These are phyloP conservation scores for Digitaria exilis DNA, from an alignment of 202 grass and related monocot genomes.

Conservation along the genomic window DNA sequence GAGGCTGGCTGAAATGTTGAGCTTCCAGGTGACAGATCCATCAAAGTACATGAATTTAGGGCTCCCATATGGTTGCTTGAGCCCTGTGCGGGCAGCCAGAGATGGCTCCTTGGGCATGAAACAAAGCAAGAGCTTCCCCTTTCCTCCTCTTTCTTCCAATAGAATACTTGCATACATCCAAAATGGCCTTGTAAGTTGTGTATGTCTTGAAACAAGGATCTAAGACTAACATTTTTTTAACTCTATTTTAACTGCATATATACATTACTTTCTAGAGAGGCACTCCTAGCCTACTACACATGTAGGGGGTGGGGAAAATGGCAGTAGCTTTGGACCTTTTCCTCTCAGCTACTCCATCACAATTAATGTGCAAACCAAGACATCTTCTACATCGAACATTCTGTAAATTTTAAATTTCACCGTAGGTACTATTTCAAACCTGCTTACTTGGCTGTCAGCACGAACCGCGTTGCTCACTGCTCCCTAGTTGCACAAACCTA, in stretches of 20 bases:
- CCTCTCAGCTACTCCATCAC: conserved; percentile 53
- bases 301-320: conserved; percentile 42
- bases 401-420: conserved; percentile 37
- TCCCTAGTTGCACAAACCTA: neutral
- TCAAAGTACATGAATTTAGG: conserved; percentile 63
- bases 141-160: conserved; percentile 50
- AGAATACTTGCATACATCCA: conserved; percentile 51
- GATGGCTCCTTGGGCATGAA: conserved; percentile 56
- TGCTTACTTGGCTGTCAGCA: conserved; percentile 14
- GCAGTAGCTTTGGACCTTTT: conserved; percentile 61
- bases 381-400: conserved; percentile 31
- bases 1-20: conserved; percentile 53
- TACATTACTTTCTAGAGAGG: conserved; percentile 26
- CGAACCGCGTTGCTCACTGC: neutral
- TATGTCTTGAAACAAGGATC: conserved; percentile 61
- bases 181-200: conserved; percentile 60
- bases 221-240: conserved; percentile 39
- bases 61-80: conserved; percentile 59
- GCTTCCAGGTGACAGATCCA: conserved; percentile 54
- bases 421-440: conserved; percentile 19
- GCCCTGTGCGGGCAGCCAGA: conserved; percentile 48
- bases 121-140: conserved; percentile 43
- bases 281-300: conserved; percentile 25
- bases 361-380: conserved; percentile 28
- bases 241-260: conserved; percentile 36